These are phyloP conservation scores for Podospora appendiculata DNA, from an alignment of 495 filamentous ascomycete species.

Conservation along the genomic window DNA sequence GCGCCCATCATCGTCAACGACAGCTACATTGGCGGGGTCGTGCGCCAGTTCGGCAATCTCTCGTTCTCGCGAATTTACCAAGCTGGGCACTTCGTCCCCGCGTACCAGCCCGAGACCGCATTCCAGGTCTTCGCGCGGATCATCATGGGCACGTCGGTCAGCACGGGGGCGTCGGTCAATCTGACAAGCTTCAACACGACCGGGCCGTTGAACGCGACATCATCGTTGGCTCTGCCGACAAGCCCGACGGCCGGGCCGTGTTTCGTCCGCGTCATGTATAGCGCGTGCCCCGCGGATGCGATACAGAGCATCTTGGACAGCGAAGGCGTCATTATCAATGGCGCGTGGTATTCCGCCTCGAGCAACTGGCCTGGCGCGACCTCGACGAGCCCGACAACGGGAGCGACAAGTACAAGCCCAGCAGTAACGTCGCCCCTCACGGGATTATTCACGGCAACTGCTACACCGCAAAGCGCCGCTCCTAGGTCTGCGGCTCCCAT, in stretches of 20 bases:
- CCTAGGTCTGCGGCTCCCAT: not conserved
- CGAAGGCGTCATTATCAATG: constrained; percentile 37
- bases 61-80: constrained; percentile 64
- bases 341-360: constrained; percentile 43
- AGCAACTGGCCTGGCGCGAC: constrained; percentile 31
- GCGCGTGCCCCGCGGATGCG: constrained; percentile 45
- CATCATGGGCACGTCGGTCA: constrained; percentile 50
- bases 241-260: constrained; percentile 40
- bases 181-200: constrained; percentile 43
- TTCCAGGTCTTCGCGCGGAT: constrained; percentile 60
- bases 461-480: constrained; percentile 8
- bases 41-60: constrained; percentile 60
- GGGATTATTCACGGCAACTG: constrained; percentile 16
- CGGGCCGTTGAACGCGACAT: constrained; percentile 41
- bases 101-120: constrained; percentile 60
- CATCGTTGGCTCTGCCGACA: constrained; percentile 32
- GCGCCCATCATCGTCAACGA: constrained; percentile 44
- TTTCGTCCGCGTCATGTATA: constrained; percentile 44
- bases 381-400: constrained; percentile 7
- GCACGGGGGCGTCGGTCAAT: constrained; percentile 47
- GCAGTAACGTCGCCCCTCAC: constrained; percentile 18
- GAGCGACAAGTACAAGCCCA: constrained; percentile 8
- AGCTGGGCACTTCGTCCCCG: constrained; percentile 63
- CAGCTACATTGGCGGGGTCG: constrained; percentile 52
- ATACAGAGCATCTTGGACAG: constrained; percentile 34